Evolutionary conservation across 345 rosid genomes (phyloP).

Genomic region (Arabidopsis suecica): DNA sequence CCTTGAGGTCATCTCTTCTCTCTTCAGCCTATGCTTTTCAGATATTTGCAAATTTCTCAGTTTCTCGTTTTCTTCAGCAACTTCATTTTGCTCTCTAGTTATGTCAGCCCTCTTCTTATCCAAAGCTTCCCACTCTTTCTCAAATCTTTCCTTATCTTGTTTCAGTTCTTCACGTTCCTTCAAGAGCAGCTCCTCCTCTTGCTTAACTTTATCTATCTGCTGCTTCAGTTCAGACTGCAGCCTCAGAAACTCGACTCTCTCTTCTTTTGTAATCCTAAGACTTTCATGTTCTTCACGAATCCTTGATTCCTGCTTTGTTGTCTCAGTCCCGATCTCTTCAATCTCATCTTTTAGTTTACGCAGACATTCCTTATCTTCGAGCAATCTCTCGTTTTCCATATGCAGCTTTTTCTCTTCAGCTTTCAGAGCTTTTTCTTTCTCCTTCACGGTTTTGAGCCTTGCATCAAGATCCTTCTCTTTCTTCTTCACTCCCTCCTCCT

Average conservation of each 20-base stretch:
- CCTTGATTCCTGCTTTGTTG: slow-evolving; percentile 60
- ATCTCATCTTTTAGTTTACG: slow-evolving; percentile 62
- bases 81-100: slow-evolving; percentile 49
- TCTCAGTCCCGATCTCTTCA: slow-evolving; percentile 66
- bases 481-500: slow-evolving; percentile 65
- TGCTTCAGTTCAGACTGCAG: slow-evolving; percentile 69
- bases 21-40: slow-evolving; percentile 60
- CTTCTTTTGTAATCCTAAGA: slow-evolving; percentile 62
- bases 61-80: slow-evolving; percentile 58
- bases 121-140: slow-evolving; percentile 79
- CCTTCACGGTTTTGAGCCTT: slow-evolving; percentile 59
- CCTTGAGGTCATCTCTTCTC: slow-evolving; percentile 56
- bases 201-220: slow-evolving; percentile 62
- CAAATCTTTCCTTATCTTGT: slow-evolving; percentile 70
- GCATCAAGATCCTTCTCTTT: slow-evolving; percentile 75
- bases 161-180: slow-evolving; percentile 72
- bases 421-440: slow-evolving; percentile 61
- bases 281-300: slow-evolving; percentile 63
- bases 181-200: slow-evolving; percentile 62
- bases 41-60: slow-evolving; percentile 48
- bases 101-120: slow-evolving; percentile 69
- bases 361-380: slow-evolving; percentile 58
- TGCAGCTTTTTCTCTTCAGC: slow-evolving; percentile 68
- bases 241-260: slow-evolving; percentile 66
- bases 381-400: slow-evolving; percentile 57